phyloP scores from a whole-genome alignment of 2,329 filamentous ascomycete genomes.

The Neonectria neomacrospora region DNA sequence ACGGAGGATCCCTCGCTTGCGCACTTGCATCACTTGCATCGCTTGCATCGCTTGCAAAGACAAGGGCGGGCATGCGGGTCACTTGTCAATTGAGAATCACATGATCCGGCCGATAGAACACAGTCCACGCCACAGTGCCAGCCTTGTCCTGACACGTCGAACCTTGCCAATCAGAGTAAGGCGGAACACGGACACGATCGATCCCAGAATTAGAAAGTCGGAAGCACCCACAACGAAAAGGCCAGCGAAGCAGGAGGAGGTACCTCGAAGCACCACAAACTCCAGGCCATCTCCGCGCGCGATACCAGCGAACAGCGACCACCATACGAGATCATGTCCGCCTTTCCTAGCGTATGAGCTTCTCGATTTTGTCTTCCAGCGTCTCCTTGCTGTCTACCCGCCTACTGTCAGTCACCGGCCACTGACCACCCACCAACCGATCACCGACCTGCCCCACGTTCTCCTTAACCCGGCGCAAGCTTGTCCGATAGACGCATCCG shows the following conservation, averaged over 20 bases:
- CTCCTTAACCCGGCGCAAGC: conserved; percentile 43
- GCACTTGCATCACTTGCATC: neutral
- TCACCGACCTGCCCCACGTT: conserved; percentile 41
- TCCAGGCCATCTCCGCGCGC: conserved; percentile 17
- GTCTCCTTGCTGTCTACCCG: conserved; percentile 19
- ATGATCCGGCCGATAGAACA: conserved; percentile 38
- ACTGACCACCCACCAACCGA: conserved; percentile 20
- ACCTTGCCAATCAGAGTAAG: conserved; percentile 43
- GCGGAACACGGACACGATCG: conserved; percentile 40
- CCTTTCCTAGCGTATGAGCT: conserved; percentile 37
- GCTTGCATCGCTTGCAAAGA: neutral
- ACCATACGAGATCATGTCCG: conserved; percentile 36
- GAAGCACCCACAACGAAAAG: conserved; percentile 42
- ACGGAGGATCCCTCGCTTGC: neutral
- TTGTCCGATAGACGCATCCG: conserved; percentile 43
- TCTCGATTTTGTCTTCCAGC: conserved; percentile 35
- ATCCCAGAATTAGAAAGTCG: conserved; percentile 34
- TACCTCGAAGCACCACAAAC: conserved; percentile 23
- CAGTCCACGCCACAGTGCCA: conserved; percentile 37
- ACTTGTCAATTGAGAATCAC: conserved; percentile 29
- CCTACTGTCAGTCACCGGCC: conserved; percentile 25
- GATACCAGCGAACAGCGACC: conserved; percentile 28
- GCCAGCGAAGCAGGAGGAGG: conserved; percentile 45
- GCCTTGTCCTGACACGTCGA: neutral
- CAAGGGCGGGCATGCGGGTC: neutral